Base-by-base conservation (phyloP, 176 grass and related monocot species). In the Pharus latifolius region DNA sequence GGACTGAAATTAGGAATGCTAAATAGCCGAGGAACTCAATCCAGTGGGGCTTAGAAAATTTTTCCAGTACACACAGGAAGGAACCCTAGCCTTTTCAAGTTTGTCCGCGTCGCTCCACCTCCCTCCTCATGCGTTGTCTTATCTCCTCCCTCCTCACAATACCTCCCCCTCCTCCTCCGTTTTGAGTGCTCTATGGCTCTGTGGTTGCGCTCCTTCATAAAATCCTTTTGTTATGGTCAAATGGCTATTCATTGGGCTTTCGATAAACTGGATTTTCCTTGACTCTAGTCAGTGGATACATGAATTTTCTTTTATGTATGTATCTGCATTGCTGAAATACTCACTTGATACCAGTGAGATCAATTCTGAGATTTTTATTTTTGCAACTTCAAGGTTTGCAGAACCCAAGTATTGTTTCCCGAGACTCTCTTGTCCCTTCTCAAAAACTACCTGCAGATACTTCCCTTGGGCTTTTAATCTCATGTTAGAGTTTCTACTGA, bases 381-480 rank as follows among this genome's bases (percentile, higher is more conserved):
- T 92, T 76, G 84, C 80, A 76, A 82, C 85, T 80, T 92, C 88
- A 38, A 81, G 76, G 58, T 83, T 75, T 85, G 81, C 75, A 69
- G 87, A 75, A 49, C 77, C 65, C 49, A 75, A 66, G 49, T 74
- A 89, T 43, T 92, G 82, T 60, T 92, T 92, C 57, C 88, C 88
- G 69, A 96, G 83, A 43, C 80, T 92, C 60, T 96, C 92, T 69
- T 96, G 88, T 54, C 88, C 92, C 73, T 96, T 84, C 73, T 96
- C 92, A 58, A 96, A 79, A 77, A 96, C 88, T 56, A 88, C 80
- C 68, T 96, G 92, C 49, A 96, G 77, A 61, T 96, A 96, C 45
- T 96, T 96, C 53, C 91, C 91, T 83, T 91, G 87, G 64, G 91
- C 91, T 75, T 77, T 84, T 58, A 60, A 72, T 12, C 76, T 57